Base-by-base conservation (phyloP, 2,329 filamentous ascomycete species). In the Xylariaceae sp. region DNA sequence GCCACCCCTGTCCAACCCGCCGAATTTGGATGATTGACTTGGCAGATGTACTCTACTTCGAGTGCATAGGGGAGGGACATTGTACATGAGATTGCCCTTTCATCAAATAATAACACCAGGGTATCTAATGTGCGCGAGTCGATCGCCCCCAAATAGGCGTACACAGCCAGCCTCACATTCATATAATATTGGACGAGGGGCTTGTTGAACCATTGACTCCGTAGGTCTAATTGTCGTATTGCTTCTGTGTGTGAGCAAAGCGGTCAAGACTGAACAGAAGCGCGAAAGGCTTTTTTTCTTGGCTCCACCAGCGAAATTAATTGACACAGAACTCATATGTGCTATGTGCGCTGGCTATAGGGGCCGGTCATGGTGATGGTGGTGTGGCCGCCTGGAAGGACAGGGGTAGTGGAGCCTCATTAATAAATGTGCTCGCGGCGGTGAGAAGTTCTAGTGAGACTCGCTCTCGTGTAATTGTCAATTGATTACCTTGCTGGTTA, bases 41-140 rank as follows among this genome's bases (percentile, higher is more conserved):
- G 21, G 12, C 23, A 29, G 32, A 58, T 58, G 58, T 60, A 59
- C 57, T 52, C 51, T 60, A 59, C 57, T 52, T 55, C 29, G 40
- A 44, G 40, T 33, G 41, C 46, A 50, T 55, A 55, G 50, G 48
- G 35, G 50, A 56, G 45, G 20, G 48, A 50, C 47, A 47, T 42
- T 40, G 36, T 44, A 37, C 7, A 20, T 20, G 48, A 57, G 52
- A 58, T 57, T 55, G 54, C 55, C 25, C n/a, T n/a, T n/a, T n/a
- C n/a, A n/a, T n/a, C n/a, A n/a, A n/a, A n/a, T n/a, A n/a, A n/a
- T n/a, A n/a, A n/a, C n/a, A n/a, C n/a, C n/a, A n/a, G n/a, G n/a
- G n/a, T n/a, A n/a, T n/a, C n/a, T n/a, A n/a, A n/a, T n/a, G n/a
- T n/a, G n/a, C n/a, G n/a, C n/a, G n/a, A n/a, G n/a, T n/a, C n/a